Evolutionary conservation across 1,284 basidiomycete species (phyloP).

Genomic region (Microbotryum intermedium): DNA sequence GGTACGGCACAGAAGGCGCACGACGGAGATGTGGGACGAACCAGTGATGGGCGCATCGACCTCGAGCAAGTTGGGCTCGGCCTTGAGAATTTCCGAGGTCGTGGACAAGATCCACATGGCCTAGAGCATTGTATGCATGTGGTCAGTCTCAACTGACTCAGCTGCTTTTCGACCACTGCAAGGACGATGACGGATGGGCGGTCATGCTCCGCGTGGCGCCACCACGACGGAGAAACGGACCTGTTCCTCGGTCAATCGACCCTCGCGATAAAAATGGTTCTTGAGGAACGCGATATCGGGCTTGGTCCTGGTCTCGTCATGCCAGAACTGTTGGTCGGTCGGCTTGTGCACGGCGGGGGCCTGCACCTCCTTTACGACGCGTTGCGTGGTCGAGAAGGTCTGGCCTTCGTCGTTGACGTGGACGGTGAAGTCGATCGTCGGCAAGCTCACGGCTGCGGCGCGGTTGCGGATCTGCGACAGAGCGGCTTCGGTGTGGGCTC

Average conservation of each 20-base stretch:
- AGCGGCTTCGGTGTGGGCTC: slow-evolving; percentile 17
- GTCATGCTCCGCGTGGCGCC: neutral
- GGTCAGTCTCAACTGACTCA: neutral
- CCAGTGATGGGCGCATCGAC: slow-evolving; percentile 92
- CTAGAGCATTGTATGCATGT: slow-evolving; percentile 37
- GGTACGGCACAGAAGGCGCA: too few species aligned
- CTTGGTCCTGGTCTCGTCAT: slow-evolving; percentile 68
- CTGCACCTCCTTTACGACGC: slow-evolving; percentile 63
- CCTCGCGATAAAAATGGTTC: slow-evolving; percentile 98
- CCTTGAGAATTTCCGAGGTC: slow-evolving; percentile 59
- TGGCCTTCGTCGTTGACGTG: slow-evolving; percentile 42
- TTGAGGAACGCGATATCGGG: slow-evolving; percentile 96
- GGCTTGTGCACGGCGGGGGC: slow-evolving; percentile 87
- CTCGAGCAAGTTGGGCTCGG: slow-evolving; percentile 80
- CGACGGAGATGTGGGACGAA: slow-evolving; percentile 41
- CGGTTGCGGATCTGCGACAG: slow-evolving; percentile 16
- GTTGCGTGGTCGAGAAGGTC: slow-evolving; percentile 41
- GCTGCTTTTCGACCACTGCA: neutral
- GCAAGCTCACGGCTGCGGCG: slow-evolving; percentile 4
- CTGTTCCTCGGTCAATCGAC: slow-evolving; percentile 45
- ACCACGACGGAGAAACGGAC: neutral
- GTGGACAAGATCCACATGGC: slow-evolving; percentile 77
- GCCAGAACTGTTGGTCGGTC: slow-evolving; percentile 88
- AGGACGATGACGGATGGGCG: neutral
- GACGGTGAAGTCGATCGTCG: slow-evolving; percentile 40